Base-by-base conservation (phyloP, 331 rosid genomes). In the Malus hybrid region DNA sequence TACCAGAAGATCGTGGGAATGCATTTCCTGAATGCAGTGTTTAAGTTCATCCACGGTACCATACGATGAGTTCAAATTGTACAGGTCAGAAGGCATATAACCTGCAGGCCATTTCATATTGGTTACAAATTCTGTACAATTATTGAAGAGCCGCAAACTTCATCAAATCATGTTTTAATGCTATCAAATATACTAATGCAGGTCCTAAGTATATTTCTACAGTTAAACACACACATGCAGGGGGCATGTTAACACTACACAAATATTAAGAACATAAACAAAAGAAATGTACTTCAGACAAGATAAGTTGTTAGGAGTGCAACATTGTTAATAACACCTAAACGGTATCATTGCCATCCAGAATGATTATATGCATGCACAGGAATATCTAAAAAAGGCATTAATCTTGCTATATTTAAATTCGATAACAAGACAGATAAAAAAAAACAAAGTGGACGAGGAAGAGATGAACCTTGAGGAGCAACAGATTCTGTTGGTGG, bases 21-120 rank as follows among this genome's bases (percentile, higher is more conserved):
- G 96, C 87, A 88, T 68, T 80, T 90, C 93, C 57, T 78, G 82
- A 81, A 90, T 84, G 75, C 96, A 90, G 78, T 81, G 48, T 80
- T 88, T 84, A 81, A 90, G 96, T 80, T 90, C 96, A 36, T 90
- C 96, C 80, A 65, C 80, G 32, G 96, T 73, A 81, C 96, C 96
- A 81, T 90, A 90, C 63, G 89, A 76, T 10, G 96, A 90, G 86
- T 88, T 90, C 88, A 90, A 80, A 83, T 88, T 88, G 92, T 90
- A 90, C 31, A 90, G 90, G 81, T 90, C 96, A 66, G 93, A 86
- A 78, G 96, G 96, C 96, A 90, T 90, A 81, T 90, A 88, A 81
- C 96, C 96, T 90, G 88, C 81, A 85, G 64, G 71, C 16, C 72
- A 81, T 56, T 71, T 56, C 60, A 50, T 69, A 79, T 13, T 52